phyloP scores from a whole-genome alignment of 2,329 filamentous ascomycete species.

The Colletotrichum sp. region DNA sequence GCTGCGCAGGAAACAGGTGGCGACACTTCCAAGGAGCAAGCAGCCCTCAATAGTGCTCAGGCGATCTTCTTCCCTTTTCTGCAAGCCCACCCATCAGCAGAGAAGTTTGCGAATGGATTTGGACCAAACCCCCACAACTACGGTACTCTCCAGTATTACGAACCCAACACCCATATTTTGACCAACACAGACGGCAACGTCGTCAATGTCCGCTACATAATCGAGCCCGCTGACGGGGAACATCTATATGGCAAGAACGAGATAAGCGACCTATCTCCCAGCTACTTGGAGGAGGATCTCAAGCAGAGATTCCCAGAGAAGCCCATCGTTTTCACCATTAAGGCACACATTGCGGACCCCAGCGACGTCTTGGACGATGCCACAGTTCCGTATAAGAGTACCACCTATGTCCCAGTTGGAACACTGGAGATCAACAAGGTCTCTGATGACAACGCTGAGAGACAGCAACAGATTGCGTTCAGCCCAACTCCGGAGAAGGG shows the following conservation, averaged over 20 bases:
- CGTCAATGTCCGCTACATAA: neutral
- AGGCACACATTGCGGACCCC: neutral
- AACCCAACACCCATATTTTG: no score
- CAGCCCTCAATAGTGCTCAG: no score
- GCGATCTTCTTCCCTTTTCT: no score
- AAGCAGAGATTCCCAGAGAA: neutral
- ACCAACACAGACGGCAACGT: no score
- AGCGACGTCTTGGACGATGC: slow-evolving; percentile 16
- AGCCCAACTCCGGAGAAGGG: slow-evolving; percentile 17
- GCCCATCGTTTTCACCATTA: neutral
- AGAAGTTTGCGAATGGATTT: no score
- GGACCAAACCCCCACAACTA: no score
- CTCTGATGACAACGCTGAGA: neutral
- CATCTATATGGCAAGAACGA: neutral
- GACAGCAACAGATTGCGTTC: slow-evolving; percentile 19
- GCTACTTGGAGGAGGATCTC: slow-evolving; percentile 1
- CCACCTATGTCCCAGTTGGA: slow-evolving; percentile 9
- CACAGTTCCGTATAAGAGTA: slow-evolving; percentile 19
- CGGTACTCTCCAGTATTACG: no score
- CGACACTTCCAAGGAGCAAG: no score
- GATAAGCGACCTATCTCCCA: neutral
- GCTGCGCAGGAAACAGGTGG: no score
- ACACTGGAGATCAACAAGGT: slow-evolving; percentile 14
- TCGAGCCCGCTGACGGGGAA: neutral
- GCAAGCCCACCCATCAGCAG: no score